Conservation (phyloP, 176 grass and related monocot species). For the Musa acuminata region DNA sequence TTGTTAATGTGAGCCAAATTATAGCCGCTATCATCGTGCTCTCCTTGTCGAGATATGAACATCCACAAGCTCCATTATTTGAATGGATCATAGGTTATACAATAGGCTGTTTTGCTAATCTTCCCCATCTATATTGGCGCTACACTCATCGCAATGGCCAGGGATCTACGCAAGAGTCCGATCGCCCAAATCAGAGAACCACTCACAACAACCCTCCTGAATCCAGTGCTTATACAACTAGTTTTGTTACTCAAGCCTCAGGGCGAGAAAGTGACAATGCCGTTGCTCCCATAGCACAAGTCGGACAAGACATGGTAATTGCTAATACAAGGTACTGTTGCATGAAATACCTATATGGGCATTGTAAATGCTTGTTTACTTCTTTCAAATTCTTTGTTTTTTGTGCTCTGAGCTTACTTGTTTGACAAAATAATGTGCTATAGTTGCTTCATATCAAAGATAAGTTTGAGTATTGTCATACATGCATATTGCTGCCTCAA, state of each 20-base stretch:
- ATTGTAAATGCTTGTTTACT: not conserved
- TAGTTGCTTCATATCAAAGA: no score
- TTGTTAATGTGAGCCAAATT: slow-evolving; percentile 62
- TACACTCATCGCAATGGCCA: slow-evolving; percentile 48
- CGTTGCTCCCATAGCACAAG: not conserved
- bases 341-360: no score
- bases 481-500: no score
- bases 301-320: not conserved
- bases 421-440: no score
- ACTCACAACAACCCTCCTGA: slow-evolving; percentile 37
- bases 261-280: slow-evolving; percentile 13
- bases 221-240: slow-evolving; percentile 32
- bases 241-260: slow-evolving; percentile 12
- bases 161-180: slow-evolving; percentile 29
- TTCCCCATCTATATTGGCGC: slow-evolving; percentile 84
- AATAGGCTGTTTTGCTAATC: slow-evolving; percentile 51
- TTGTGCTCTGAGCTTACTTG: no score
- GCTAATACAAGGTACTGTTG: slow-evolving; percentile 4
- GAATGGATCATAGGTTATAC: slow-evolving; percentile 73
- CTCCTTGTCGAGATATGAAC: slow-evolving; percentile 55
- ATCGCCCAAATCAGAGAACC: slow-evolving; percentile 20
- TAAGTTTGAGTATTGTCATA: no score
- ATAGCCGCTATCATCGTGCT: slow-evolving; percentile 60
- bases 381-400: no score
- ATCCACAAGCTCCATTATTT: slow-evolving; percentile 60